Base-by-base conservation (phyloP, 345 rosid species). In the Reutealis trisperma region DNA sequence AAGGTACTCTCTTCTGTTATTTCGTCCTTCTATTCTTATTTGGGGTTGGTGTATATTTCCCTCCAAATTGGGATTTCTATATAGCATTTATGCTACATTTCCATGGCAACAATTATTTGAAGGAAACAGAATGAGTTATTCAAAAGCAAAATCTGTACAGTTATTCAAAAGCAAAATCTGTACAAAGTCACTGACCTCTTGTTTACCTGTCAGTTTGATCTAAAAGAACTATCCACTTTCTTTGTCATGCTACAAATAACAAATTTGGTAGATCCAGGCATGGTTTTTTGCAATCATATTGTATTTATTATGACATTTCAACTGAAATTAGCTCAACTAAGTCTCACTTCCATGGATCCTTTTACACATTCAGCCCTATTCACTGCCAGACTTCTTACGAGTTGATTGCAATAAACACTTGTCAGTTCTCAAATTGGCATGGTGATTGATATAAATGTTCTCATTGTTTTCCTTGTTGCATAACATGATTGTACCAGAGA, bases 1-100 rank as follows among this genome's bases (percentile, higher is more conserved):
- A 95, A 89, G 96, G 99, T 95, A 78, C 45, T 75, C 22, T 70
- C 57, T 79, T 41, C 61, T 44, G 15, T 72, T 37, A 63, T 32
- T 18, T 34, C 75, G 69, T 61, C 74, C 37, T 67, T 66, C 54
- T 62, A 63, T 67, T 59, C 55, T 67, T 51, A 73, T 74, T 47
- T 60, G 71, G 22, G 66, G 54, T 77, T 77, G 21, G 25, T 7
- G 11, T 73, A 24, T 25, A 69, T 67, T 34, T 59, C 62, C 41
- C 51, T 66, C 57, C 62, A 51, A 60, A 63, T 64, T 18, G 68
- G 61, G 47, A 24, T 73, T 72, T 58, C 44, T 37, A 18, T 54
- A 32, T 75, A 49, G 6, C 45, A 66, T 51, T 21, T 67, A 70
- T 61, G 57, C 59, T 52, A 63, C 30, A 30, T 8, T 11, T 18